Percentiles rank a stretch among this genome's conserved stretches.
Evolutionary conservation across 257 asterid genomes (phyloP).

Genomic region (Mentha longifolia): DNA sequence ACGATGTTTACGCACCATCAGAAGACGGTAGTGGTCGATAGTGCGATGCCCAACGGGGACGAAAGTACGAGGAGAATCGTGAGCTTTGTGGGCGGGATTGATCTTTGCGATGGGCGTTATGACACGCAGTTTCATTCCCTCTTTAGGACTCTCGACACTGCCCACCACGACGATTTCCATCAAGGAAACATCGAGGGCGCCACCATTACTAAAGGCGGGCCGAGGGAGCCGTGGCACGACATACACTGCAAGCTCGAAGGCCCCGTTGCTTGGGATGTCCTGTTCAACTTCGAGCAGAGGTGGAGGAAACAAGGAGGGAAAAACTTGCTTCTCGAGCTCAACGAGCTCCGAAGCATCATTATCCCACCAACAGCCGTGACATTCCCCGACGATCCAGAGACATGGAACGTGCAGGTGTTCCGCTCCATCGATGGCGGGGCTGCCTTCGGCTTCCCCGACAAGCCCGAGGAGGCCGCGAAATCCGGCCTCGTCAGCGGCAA

Average conservation of each 20-base stretch:
- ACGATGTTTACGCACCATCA: constrained; percentile 82
- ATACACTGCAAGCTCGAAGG: constrained; percentile 67
- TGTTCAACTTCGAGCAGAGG: constrained; percentile 70
- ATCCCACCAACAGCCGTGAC: constrained; percentile 62
- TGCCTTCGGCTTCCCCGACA: constrained; percentile 72
- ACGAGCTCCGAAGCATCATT: constrained; percentile 44
- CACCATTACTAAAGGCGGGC: constrained; percentile 61
- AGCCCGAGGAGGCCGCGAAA: constrained; percentile 65
- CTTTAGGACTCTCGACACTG: constrained; percentile 56
- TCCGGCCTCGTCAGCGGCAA: constrained; percentile 70
- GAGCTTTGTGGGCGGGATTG: constrained; percentile 74
- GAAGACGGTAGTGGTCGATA: constrained; percentile 61
- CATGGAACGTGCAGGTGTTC: constrained; percentile 76
- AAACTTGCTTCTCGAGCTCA: constrained; percentile 50
- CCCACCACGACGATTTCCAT: constrained; percentile 66
- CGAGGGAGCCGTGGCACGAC: constrained; percentile 85
- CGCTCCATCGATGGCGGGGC: constrained; percentile 84
- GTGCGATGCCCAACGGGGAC: constrained; percentile 54
- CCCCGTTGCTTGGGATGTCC: constrained; percentile 77
- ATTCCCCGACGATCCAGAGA: constrained; percentile 59
- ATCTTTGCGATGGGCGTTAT: constrained; percentile 74
- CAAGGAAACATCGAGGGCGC: constrained; percentile 57
- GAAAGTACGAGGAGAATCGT: constrained; percentile 50
- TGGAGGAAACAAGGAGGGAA: constrained; percentile 65
- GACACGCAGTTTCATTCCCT: constrained; percentile 72